Conservation (phyloP, 495 filamentous ascomycete genomes). For the Friedmanniomyces simplex region DNA sequence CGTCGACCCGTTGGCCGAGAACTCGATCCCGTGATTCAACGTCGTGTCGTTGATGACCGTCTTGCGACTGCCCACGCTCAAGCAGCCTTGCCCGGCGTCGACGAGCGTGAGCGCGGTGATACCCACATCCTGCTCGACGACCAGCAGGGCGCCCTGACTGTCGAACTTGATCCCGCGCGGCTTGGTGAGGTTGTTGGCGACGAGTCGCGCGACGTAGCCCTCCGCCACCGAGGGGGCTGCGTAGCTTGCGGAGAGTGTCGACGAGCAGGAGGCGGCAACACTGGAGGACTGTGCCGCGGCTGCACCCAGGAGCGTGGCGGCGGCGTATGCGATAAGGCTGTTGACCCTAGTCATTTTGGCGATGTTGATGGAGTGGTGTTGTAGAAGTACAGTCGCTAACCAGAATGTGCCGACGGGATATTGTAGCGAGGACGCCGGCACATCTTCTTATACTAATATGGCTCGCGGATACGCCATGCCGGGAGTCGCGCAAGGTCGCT, state of each 20-base stretch:
- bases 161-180: constrained; percentile 57
- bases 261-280: constrained; percentile 20
- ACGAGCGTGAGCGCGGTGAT: constrained; percentile 44
- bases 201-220: constrained; percentile 48
- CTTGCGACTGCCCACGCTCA: constrained; percentile 24
- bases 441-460: neutral
- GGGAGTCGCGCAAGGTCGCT: neutral
- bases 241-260: constrained; percentile 24
- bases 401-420: too few relatives aligned
- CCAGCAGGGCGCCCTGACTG: constrained; percentile 45
- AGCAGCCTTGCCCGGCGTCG: constrained; percentile 43
- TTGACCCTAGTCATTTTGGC: neutral
- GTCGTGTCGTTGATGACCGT: constrained; percentile 29
- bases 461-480: neutral
- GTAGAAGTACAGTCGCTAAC: too few relatives aligned
- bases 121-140: constrained; percentile 45
- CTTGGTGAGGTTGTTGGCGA: constrained; percentile 40
- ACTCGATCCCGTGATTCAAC: constrained; percentile 58
- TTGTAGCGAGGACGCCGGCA: neutral
- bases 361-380: neutral
- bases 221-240: constrained; percentile 40
- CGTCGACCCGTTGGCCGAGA: constrained; percentile 50
- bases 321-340: neutral
- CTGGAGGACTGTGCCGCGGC: constrained; percentile 4
- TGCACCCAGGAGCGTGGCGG: neutral